Percentiles rank a stretch among this genome's conserved stretches.
Conservation (phyloP, 495 filamentous ascomycete species). For the Letharia lupina region DNA sequence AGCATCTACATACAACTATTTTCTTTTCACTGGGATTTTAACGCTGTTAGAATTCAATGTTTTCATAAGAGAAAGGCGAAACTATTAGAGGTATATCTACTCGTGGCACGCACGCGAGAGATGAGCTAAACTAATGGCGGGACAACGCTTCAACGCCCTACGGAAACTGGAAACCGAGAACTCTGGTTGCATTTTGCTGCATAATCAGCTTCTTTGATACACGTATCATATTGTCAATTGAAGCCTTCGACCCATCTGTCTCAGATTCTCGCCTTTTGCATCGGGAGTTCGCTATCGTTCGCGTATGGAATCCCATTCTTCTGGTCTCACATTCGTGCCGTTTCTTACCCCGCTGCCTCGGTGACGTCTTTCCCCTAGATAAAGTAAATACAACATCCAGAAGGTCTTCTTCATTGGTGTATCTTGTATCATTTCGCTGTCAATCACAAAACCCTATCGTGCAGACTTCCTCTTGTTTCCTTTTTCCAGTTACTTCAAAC, state of each 20-base stretch:
- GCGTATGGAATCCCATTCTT: neutral
- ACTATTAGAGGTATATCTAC: too few relatives aligned
- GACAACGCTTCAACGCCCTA: neutral
- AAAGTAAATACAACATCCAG: neutral
- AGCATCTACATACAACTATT: too few relatives aligned
- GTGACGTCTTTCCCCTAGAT: constrained; percentile 1
- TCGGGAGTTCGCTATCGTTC: neutral
- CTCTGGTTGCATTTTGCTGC: too few relatives aligned
- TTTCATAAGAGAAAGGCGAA: too few relatives aligned
- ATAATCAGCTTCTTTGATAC: neutral
- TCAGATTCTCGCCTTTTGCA: neutral
- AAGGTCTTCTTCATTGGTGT: neutral
- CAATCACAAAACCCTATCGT: neutral
- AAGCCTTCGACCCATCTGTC: neutral
- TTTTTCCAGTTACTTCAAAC: neutral
- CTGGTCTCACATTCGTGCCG: constrained; percentile 2
- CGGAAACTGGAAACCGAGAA: too few relatives aligned
- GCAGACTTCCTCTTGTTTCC: neutral
- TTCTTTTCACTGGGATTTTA: too few relatives aligned
- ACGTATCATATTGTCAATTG: neutral
- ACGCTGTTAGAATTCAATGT: too few relatives aligned
- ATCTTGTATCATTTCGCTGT: neutral
- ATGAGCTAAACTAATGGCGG: neutral
- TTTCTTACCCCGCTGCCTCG: constrained; percentile 8
- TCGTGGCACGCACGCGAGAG: too few relatives aligned